Conservation (phyloP, 2,329 filamentous ascomycete genomes). For the Nemania sp. region DNA sequence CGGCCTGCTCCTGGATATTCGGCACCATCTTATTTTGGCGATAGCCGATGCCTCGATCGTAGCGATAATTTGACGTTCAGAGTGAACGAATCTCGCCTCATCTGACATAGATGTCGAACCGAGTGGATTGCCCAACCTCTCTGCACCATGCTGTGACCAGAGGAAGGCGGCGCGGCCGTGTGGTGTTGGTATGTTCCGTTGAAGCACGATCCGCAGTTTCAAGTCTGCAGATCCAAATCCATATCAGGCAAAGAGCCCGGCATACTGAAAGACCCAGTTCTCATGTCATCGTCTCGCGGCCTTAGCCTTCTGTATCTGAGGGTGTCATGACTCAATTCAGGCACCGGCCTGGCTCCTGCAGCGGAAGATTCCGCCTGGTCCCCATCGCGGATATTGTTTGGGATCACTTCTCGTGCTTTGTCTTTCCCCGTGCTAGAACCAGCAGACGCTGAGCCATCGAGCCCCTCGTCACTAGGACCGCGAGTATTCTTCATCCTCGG, state of each 20-base stretch:
- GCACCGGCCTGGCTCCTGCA: slow-evolving; percentile 24
- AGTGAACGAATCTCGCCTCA: neutral
- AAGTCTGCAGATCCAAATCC: slow-evolving; percentile 35
- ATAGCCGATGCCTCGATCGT: neutral
- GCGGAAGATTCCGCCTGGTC: slow-evolving; percentile 47
- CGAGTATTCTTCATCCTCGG: slow-evolving; percentile 82
- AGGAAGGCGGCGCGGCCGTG: slow-evolving; percentile 1
- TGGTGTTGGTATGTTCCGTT: slow-evolving; percentile 2
- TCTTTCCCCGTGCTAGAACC: slow-evolving; percentile 54
- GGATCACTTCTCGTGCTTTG: slow-evolving; percentile 58
- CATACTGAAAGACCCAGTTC: slow-evolving; percentile 45
- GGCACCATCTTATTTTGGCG: neutral
- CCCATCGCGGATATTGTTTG: slow-evolving; percentile 56
- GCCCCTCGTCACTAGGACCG: slow-evolving; percentile 63
- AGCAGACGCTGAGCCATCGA: slow-evolving; percentile 46
- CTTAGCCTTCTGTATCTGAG: slow-evolving; percentile 45
- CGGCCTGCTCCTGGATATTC: slow-evolving; percentile 2
- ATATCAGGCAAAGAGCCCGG: slow-evolving; percentile 51
- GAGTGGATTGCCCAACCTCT: neutral
- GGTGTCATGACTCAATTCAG: slow-evolving; percentile 40
- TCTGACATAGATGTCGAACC: neutral
- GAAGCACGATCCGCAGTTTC: slow-evolving; percentile 17
- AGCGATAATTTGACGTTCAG: neutral
- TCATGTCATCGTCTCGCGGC: slow-evolving; percentile 43
- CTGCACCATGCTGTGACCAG: neutral